Evolutionary conservation across 306 rosid genomes (phyloP), one percentile per base, ranked within the genome.

Genomic region (Dicorynia guianensis): DNA sequence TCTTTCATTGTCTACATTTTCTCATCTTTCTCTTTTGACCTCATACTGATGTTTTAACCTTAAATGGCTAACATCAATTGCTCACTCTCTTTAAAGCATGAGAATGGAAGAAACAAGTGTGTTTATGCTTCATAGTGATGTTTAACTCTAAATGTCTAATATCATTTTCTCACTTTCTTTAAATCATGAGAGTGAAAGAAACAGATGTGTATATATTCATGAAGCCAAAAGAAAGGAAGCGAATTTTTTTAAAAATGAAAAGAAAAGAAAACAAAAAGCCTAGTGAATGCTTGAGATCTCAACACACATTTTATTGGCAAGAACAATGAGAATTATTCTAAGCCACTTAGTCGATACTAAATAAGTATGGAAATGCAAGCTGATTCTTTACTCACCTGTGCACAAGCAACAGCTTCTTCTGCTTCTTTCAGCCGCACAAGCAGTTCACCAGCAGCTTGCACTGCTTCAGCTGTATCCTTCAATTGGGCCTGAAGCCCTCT

Each of bases 361-460:
- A 17, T 71, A 25, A 59, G 58, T 20, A 38, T n/a, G 44, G 66
- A 38, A 65, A 54, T 19, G 13, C 61, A 44, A 18, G 11, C 36
- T 67, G 73, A 67, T 54, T 39, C 4, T 19, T 64, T 61, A 84
- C 94, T 18, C 56, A 96, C 99, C 97, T 96, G 93, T 50, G 96
- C 87, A 74, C 79, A 74, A 58, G 81, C 76, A 50, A 93, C 89
- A 84, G 93, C 92, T 64, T 90, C 98, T 84, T 96, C 98, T 25
- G 99, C 90, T 85, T 93, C 99, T 84, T 80, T 89, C 60, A 96
- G 97, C 76, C 96, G 91, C 74, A 91, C 88, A 64, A 96, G 99
- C 78, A 96, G 84, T 75, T 93, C 99, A 34, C 99, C 97, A 0
- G 99, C 99, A 78, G 99, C 99, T 85, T 96, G 98, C 69, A 96